Base-by-base conservation (phyloP, 305 asterid species). In the Fraxinus paxiana region DNA sequence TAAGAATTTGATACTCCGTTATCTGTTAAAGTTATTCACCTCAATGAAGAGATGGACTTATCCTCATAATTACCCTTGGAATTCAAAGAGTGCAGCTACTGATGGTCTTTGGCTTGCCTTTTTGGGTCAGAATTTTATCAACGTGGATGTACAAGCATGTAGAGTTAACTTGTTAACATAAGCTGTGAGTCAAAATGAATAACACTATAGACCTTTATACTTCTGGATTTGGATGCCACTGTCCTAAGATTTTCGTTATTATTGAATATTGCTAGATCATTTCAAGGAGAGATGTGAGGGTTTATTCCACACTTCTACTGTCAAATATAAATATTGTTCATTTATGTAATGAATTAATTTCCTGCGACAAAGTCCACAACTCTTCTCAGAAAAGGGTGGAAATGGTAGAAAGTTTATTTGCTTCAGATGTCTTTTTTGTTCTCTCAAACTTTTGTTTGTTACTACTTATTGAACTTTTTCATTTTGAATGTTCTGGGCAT, bases 1-100 rank as follows among this genome's bases (percentile, higher is more conserved):
- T 56, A 38, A 24, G 74, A 43, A 37, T 43, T 22, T 73, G 71
- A 48, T 71, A 30, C 30, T 7, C 12, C 8, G 9, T 15, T 67
- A n/a, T 63, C 51, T 72, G 24, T 72, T 80, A 37, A 20, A 63
- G 71, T 63, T 76, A 77, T 51, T 35, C 67, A 37, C 74, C 5
- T 75, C 65, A 41, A 54, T 51, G 15, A 38, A 59, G 43, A 65
- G 38, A 63, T 63, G 71, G 71, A 63, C 71, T 8, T 24, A 10
- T 24, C 71, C 71, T 63, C 71, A 24, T 24, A 24, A 24, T 9
- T 63, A 7, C 28, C 33, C 31, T 67, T 26, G 17, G 35, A 28
- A 28, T 67, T 67, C 37, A 26, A 13, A 67, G 9, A 2, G 37
- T 67, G 38, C 37, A 67, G 17, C 73, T 28, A 6, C 35, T 26